Evolutionary conservation across 805 yeast species (phyloP).

Genomic region (Ogataea parapolymorpha): DNA sequence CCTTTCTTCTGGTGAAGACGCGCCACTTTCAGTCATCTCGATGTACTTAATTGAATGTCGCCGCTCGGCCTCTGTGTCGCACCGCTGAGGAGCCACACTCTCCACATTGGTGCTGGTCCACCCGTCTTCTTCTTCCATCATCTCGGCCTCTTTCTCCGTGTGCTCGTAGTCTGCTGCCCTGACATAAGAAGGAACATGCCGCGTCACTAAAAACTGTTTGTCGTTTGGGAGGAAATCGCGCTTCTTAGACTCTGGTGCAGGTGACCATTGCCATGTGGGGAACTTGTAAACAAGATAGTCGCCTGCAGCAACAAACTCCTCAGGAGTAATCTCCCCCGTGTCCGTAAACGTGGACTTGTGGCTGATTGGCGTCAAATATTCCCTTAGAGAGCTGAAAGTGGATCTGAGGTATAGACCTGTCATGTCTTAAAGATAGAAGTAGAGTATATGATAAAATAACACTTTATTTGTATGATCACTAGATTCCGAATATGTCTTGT

Average conservation of each 20-base stretch:
- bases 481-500: background rate
- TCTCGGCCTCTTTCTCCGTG: slow-evolving; percentile 28
- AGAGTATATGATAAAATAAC: background rate
- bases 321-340: slow-evolving; percentile 94
- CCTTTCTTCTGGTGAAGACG: slow-evolving; percentile 5
- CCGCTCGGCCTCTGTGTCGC: slow-evolving; percentile 23
- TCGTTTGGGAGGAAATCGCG: slow-evolving; percentile 78
- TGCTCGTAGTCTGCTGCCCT: slow-evolving; percentile 60
- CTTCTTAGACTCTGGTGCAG: slow-evolving; percentile 49
- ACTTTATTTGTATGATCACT: background rate
- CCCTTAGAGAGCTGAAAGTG: slow-evolving; percentile 78
- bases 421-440: slow-evolving; percentile 23
- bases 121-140: slow-evolving; percentile 43
- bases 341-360: slow-evolving; percentile 79
- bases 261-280: slow-evolving; percentile 95
- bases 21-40: slow-evolving; percentile 24
- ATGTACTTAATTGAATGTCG: slow-evolving; percentile 26
- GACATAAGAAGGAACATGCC: slow-evolving; percentile 81
- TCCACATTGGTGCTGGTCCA: slow-evolving; percentile 47
- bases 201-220: slow-evolving; percentile 83
- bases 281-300: slow-evolving; percentile 87
- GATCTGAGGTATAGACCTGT: slow-evolving; percentile 51
- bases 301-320: slow-evolving; percentile 91
- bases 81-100: slow-evolving; percentile 14
- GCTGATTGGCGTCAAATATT: slow-evolving; percentile 86